A percentile compares a stretch with the other conserved stretches of the same genome.
Conservation (phyloP, 805 yeast genomes). For the Candida ponderosae region DNA sequence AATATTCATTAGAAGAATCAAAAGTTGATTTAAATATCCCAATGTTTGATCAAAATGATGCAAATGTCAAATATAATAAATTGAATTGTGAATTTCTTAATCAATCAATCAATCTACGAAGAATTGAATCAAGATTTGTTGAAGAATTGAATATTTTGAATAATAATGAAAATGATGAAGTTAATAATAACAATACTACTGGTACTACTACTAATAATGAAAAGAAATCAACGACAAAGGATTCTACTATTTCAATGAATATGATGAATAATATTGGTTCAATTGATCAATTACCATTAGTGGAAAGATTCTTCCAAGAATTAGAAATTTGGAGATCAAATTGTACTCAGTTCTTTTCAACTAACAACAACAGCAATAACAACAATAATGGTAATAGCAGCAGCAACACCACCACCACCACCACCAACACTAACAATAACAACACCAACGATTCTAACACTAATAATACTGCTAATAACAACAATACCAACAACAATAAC, state of each 20-base stretch:
- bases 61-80: constrained; percentile 20
- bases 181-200: background rate
- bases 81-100: constrained; percentile 34
- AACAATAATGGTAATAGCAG: no score
- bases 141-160: constrained; percentile 38
- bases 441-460: no score
- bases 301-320: constrained; percentile 43
- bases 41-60: constrained; percentile 37
- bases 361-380: constrained; percentile 2
- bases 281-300: constrained; percentile 38
- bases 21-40: constrained; percentile 42
- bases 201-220: no score
- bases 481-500: constrained; percentile 4
- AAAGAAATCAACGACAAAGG: background rate
- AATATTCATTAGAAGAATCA: constrained; percentile 43
- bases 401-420: no score
- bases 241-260: no score
- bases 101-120: constrained; percentile 46
- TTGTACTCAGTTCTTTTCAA: constrained; percentile 33
- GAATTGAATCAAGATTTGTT: constrained; percentile 54
- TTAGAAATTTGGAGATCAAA: constrained; percentile 51
- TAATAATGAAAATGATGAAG: constrained; percentile 9
- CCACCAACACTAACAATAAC: no score
- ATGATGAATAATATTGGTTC: constrained; percentile 1
- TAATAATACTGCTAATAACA: background rate